Base-by-base conservation (phyloP, 306 rosid genomes). In the Pyrus communis region DNA sequence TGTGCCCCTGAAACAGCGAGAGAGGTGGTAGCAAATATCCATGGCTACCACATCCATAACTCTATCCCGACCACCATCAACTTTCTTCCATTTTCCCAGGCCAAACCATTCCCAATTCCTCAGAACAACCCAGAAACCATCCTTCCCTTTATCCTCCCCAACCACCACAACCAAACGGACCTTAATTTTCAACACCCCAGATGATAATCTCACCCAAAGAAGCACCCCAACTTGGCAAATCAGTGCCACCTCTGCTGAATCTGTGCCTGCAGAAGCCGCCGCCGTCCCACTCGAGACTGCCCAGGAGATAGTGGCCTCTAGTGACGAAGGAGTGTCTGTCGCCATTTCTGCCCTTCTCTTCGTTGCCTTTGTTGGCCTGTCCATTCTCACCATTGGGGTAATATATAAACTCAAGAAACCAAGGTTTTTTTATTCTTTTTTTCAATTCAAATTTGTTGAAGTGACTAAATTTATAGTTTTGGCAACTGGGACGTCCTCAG, bases 301-400 rank as follows among this genome's bases (percentile, higher is more conserved):
- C 15, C 84, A 86, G 72, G 81, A 92, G 82, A 77, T 92, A 40
- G 84, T 85, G 57, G 70, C 89, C 74, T 61, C 70, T 46, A 25
- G 81, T 45, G 84, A 84, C 49, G 88, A 81, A 33, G 84, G 86
- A 18, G 83, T 82, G 40, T 80, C 92, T 70, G 18, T 71, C 31
- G 31, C 86, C 51, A 72, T 90, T 4, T 86, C 92, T 2, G 79
- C 43, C n/a, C 99, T 92, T 85, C 91, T 95, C 71, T 82, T 90
- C 45, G 8, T 65, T 69, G 99, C 93, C 18, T 95, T 95, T 78
- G 14, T 91, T 79, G 99, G 92, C 28, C 83, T 95, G 7, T 83
- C 90, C 27, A 71, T 84, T 70, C 92, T 95, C 79, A 89, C 97
- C 43, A 15, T 92, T 66, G 99, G 99, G 96, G 98, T 91, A 91